Base-by-base conservation (phyloP, 495 filamentous ascomycete genomes). In the Podospora appendiculata region DNA sequence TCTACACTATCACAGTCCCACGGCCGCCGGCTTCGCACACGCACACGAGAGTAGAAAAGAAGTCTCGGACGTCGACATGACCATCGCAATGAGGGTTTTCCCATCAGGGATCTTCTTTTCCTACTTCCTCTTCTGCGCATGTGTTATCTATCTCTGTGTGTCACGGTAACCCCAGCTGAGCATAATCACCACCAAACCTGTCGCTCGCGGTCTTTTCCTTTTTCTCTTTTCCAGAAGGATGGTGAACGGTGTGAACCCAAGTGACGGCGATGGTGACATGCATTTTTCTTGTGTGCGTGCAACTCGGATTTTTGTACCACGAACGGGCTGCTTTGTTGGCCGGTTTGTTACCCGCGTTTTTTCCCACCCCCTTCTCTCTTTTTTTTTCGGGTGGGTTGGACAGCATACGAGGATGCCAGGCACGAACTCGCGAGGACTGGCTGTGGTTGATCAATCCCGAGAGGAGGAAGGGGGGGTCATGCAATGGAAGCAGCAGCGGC, bases 381-480 rank as follows among this genome's bases (percentile, higher is more conserved):
- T 10, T 13, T 17, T 43, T 8, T 43, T 43, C 8, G 41, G 41
- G 18, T 8, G 17, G 17, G 48, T 51, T 16, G 32, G 49, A 51
- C 49, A 16, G 49, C 49, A 51, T 42, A 51, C 46, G 46, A 48
- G 32, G n/a, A 51, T 51, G 49, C 18, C 49, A 51, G 49, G 41
- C 16, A 51, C 49, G 39, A 41, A 51, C 6, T 32, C 8, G 19
- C 9, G 45, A 36, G n/a, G 49, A 39, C 49, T 51, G 49, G 40
- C 11, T 51, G 41, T 47, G 4, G 10, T 35, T 47, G n/a, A 43
- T 43, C 41, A 43, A 43, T 43, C 17, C 14, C 10, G 14, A 17
- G 36, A 25, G 25, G 25, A 25, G 25, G 25, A 25, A 25, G 25
- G 25, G 25, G 25, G 25, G 25, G 25, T 25, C 25, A 25, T 25